These are phyloP conservation scores for Neolentinus lepideus DNA, from an alignment of 1,284 basidiomycete species.

Conservation along the genomic window DNA sequence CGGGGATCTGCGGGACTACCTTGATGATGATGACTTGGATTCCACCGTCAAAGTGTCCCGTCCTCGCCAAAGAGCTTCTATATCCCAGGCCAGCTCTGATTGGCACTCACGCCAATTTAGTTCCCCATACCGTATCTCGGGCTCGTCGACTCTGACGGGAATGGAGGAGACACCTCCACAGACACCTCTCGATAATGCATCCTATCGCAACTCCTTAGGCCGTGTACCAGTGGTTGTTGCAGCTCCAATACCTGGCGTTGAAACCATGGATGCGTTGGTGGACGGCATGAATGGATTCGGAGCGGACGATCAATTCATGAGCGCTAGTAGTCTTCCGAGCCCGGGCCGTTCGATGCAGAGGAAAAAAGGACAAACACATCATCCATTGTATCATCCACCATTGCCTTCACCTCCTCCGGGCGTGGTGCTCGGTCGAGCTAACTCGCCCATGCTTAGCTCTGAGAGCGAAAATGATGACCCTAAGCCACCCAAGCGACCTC, in stretches of 20 bases:
- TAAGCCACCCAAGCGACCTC: conserved; percentile 12
- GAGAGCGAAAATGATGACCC: conserved; percentile 40
- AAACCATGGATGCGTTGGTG: conserved; percentile 79
- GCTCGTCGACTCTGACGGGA: conserved; percentile 48
- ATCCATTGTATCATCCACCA: conserved; percentile 73
- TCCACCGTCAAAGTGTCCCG: not conserved
- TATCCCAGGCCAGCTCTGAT: not conserved
- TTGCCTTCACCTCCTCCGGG: conserved; percentile 76
- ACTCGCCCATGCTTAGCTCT: conserved; percentile 23
- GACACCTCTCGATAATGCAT: conserved; percentile 50
- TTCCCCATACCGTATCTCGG: conserved; percentile 41
- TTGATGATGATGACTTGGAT: not conserved
- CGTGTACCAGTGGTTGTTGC: conserved; percentile 64
- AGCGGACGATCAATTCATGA: conserved; percentile 45
- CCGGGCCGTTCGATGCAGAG: conserved; percentile 37
- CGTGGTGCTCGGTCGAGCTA: conserved; percentile 54
- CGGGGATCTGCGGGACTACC: not conserved
- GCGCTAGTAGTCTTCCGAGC: conserved; percentile 16
- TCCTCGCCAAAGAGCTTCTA: not conserved
- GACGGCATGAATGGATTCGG: conserved; percentile 71
- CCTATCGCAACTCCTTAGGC: conserved; percentile 37
- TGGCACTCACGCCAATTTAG: not conserved
- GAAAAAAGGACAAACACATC: conserved; percentile 26
- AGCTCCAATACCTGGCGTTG: conserved; percentile 69
- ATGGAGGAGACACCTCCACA: conserved; percentile 53